Percentiles rank a stretch among this genome's conserved stretches.
These are phyloP conservation scores for Phlyctochytrium arcticum DNA, from an alignment of 192 early-diverging fungal genomes.

Conservation along the genomic window DNA sequence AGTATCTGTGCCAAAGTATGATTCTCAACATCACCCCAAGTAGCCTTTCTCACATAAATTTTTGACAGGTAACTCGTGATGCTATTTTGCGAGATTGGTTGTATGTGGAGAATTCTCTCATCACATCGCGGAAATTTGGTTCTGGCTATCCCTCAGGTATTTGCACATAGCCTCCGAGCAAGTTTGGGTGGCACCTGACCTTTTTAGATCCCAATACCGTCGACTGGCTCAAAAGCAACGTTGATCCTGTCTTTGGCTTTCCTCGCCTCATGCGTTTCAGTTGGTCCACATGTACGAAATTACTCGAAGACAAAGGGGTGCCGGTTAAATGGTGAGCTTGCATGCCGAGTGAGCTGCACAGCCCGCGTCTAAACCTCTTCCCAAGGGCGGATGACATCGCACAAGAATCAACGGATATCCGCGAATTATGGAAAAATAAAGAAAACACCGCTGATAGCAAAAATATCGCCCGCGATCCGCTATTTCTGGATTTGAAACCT, in stretches of 20 bases:
- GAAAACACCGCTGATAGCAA: no score
- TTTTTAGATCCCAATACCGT: slow-evolving; percentile 84
- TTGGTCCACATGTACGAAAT: slow-evolving; percentile 82
- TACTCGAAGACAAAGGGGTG: slow-evolving; percentile 61
- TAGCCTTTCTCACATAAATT: no score
- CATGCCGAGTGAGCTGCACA: no score
- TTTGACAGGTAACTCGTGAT: slow-evolving; percentile 71
- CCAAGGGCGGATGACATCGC: no score
- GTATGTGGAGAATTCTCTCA: slow-evolving; percentile 56
- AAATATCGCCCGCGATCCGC: no score
- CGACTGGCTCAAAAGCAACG: slow-evolving; percentile 71
- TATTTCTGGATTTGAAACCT: no score
- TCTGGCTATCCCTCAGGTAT: slow-evolving; percentile 83
- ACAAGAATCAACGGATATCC: no score
- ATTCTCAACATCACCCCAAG: no score
- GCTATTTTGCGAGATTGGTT: slow-evolving; percentile 59
- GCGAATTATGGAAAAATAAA: no score
- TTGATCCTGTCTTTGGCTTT: slow-evolving; percentile 89
- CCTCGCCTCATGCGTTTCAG: slow-evolving; percentile 90
- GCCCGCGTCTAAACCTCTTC: no score
- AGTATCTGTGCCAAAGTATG: slow-evolving; percentile 95
- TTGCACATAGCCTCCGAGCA: neutral
- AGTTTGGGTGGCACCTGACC: neutral
- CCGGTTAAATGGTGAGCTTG: slow-evolving; percentile 49
- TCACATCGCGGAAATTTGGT: slow-evolving; percentile 64